Evolutionary conservation across 2,329 filamentous ascomycete genomes (phyloP), one percentile per base, ranked within the genome.

Genomic region (Aspergillus brasiliensis): DNA sequence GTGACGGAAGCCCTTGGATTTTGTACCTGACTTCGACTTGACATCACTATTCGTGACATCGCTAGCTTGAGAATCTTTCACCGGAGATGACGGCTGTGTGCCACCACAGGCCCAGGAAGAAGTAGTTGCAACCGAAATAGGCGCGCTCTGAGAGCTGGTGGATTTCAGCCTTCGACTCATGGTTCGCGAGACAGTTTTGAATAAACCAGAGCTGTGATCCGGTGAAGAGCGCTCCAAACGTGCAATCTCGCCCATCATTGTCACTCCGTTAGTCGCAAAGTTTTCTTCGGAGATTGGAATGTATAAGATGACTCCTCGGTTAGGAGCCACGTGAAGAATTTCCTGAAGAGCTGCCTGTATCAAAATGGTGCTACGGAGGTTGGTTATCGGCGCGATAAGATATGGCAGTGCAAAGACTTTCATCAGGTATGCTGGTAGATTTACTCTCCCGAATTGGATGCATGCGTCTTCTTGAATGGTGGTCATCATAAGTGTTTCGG

Each of bases 391-490:
- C 62, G 88, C 87, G 59, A 95, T 79, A 64, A 91, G 84, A 10
- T 82, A 82, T 1, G 89, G 83, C 8, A 95, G 81, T 0, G 91
- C 88, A 37, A 84, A 88, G 60, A 97, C 84, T 34, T 86, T 89
- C 69, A 96, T 81, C 61, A 88, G 84, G 71, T 97, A 97, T 19
- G 91, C 90, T 3, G 91, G 89, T 53, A 92, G 89, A 64, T 91
- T 89, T 5, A 86, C 88, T 37, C 88, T 90, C 2, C 86, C 90
- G 61, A 94, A 88, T 57, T 91, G 80, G 67, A 97, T 84, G 70
- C 89, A 91, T 13, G 86, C 84, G 25, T 89, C 88, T 69, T 95
- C 91, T 44, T 89, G 84, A n/a, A 96, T 78, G 2, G 86, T 88
- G 49, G 96, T 85, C 71, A 91, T 85, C 59, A 96, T 87, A 8